phyloP scores from a whole-genome alignment of 2,329 filamentous ascomycete species.

The Penicillium sp. region DNA sequence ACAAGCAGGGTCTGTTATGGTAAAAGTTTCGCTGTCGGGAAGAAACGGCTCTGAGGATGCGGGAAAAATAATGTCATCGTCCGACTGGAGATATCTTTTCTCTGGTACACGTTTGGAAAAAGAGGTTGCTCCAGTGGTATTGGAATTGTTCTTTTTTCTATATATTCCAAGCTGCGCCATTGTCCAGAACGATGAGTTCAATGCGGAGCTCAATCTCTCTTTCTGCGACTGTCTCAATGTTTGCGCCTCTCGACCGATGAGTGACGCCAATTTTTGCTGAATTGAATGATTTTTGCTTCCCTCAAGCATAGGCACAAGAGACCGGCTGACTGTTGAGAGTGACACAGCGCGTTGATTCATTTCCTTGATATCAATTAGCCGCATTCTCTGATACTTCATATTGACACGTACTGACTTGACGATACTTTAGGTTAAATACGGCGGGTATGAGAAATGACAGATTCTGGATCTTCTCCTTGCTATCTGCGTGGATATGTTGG shows the following conservation, averaged over 20 bases:
- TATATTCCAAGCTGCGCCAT: constrained; percentile 25
- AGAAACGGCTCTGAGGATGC: not conserved
- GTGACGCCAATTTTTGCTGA: constrained; percentile 9
- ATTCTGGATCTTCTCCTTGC: constrained; percentile 5
- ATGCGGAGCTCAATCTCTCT: constrained; percentile 10
- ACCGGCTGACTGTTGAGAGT: constrained; percentile 31
- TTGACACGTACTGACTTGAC: constrained; percentile 18
- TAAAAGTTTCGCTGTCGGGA: not conserved
- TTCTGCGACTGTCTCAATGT: not conserved
- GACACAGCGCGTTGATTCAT: constrained; percentile 32
- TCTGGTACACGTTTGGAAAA: not conserved
- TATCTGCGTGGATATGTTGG: not conserved
- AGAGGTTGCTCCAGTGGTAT: constrained; percentile 2
- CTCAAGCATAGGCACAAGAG: constrained; percentile 28
- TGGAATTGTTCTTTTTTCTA: constrained; percentile 7
- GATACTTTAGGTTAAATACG: constrained; percentile 28
- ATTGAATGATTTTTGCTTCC: constrained; percentile 12
- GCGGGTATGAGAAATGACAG: constrained; percentile 25
- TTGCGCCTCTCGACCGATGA: not conserved
- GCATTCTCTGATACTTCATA: not conserved
- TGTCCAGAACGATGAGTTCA: constrained; percentile 30
- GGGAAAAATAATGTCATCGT: not conserved
- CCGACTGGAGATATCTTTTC: not conserved
- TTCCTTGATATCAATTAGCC: constrained; percentile 19
- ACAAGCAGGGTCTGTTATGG: not conserved